Evolutionary conservation across 148 eudicot genomes (phyloP), one percentile per base, ranked within the genome.

Genomic region (Fagopyrum tataricum): DNA sequence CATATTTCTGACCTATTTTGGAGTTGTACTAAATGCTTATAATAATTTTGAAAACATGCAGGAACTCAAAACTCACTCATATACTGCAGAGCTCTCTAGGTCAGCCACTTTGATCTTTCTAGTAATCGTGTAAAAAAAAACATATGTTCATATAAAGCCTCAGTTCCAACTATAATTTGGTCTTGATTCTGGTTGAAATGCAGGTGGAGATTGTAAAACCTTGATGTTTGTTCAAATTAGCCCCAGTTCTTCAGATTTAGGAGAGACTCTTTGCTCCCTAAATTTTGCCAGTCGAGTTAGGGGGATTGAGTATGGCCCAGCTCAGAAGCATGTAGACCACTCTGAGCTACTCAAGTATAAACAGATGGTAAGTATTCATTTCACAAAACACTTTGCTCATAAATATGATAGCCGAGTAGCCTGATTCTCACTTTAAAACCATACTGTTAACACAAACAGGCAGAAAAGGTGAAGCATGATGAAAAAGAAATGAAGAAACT

Each of bases 121-220:
- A 1, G 37, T 31, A 31, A 31, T 31, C 37, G 2, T 31, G 37
- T 31, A 31, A 31, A 31, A 0, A 31, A 31, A 31, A 31, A 1
- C 37, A 31, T 31, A 31, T 76, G 94, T 89, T 42, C 96, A 93
- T 84, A 93, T 93, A 31, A n/a, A 93, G 94, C 81, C 98, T 96
- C 23, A 90, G 97, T 15, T 46, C 49, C 13, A 95, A 81, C 91
- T 95, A n/a, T 71, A 3, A n/a, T 44, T 1, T n/a, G 39, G 6
- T 43, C 73, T 2, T 9, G 13, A 8, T 20, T 7, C 17, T 72
- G 9, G 20, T 41, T 46, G n/a, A 73, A 75, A 52, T 86, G 80
- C 73, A 93, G 97, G 98, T n/a, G 98, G 98, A 66, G 97, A 95
- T 81, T 95, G 98, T 83, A 95, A 95, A 84, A 87, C 97, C 49